Base-by-base conservation (phyloP, 1,139 yeast genomes). In the Kurtzmaniella quercitrusa region DNA sequence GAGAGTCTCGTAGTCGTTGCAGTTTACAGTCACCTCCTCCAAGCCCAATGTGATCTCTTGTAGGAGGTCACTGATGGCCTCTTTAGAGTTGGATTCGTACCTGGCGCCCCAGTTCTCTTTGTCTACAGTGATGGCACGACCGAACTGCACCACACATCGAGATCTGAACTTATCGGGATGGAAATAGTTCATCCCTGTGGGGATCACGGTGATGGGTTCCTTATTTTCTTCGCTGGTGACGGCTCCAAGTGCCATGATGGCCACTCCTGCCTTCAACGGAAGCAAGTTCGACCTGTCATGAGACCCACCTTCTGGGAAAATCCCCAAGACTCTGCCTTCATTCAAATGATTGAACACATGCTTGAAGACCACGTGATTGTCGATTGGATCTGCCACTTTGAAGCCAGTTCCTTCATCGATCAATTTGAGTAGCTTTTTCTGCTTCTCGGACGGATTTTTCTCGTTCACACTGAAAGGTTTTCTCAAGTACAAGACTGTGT, bases 291-390 rank as follows among this genome's bases (percentile, higher is more conserved):
- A 56, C 44, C 75, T 65, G 59, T 59, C 68, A 64, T 71, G 68
- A 45, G 73, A 64, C 7, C 75, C 71, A 38, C 79, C 68, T 65
- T 75, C 93, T 1, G 91, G 90, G 52, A 84, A 85, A 41, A 85
- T 82, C 1, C 87, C 88, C 44, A 85, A 70, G 15, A 80, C 73
- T 25, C 79, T 78, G 9, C 81, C 79, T 1, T 62, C 57, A 46
- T 80, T 77, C 51, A 85, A 67, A 51, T 81, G 83, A 44, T 75
- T 71, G 54, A 82, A 85, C 5, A 85, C 91, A 49, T 73, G 70
- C 46, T 79, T 77, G 61, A 83, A 85, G 8, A 82, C 77, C 12
- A 57, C 55, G 43, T 77, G 73, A 52, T 82, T 83, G 52, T 85
- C 86, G 36, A 84, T 70, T 57, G 81, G 82, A 5, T 81, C 78